Evolutionary conservation across 768 basidiomycete genomes (phyloP).

Genomic region (Ramaria sp.): DNA sequence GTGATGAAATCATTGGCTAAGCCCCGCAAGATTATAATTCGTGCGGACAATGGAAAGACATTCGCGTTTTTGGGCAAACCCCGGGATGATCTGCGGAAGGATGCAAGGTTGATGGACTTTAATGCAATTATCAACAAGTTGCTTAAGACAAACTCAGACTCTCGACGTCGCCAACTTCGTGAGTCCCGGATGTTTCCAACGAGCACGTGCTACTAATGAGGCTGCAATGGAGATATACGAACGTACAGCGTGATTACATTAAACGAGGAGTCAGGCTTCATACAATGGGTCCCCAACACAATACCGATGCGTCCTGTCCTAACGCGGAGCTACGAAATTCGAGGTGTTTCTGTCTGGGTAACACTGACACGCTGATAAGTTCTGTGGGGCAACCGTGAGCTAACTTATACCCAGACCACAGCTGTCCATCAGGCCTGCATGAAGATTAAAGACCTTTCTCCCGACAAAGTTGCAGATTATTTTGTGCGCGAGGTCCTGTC

Average conservation of each 20-base stretch:
- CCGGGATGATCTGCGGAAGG: conserved; percentile 94
- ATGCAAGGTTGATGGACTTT: conserved; percentile 96
- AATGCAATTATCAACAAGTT: conserved; percentile 96
- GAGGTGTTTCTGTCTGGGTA: conserved; percentile 38
- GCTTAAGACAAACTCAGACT: conserved; percentile 87
- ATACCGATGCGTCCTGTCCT: conserved; percentile 71
- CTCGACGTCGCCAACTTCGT: conserved; percentile 85
- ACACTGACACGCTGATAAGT: not conserved
- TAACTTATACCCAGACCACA: conserved; percentile 21
- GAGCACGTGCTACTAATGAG: conserved; percentile 4
- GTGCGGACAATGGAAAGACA: conserved; percentile 67
- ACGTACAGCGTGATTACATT: conserved; percentile 98
- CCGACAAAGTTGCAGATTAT: conserved; percentile 38
- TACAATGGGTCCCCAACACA: conserved; percentile 98
- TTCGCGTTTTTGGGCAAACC: conserved; percentile 96
- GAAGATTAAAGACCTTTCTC: conserved; percentile 37
- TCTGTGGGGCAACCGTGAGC: not conserved
- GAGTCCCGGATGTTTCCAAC: conserved; percentile 20
- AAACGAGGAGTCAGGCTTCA: conserved; percentile 94
- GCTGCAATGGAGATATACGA: conserved; percentile 55
- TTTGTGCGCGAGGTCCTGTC: conserved; percentile 48
- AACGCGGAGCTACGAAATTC: conserved; percentile 49
- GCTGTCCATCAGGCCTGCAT: conserved; percentile 38
- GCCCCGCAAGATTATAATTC: conserved; percentile 83
- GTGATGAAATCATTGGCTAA: conserved; percentile 87